These are phyloP conservation scores for Torrubiellomyces zombiae DNA, from an alignment of 2,329 filamentous ascomycete genomes.

Conservation along the genomic window DNA sequence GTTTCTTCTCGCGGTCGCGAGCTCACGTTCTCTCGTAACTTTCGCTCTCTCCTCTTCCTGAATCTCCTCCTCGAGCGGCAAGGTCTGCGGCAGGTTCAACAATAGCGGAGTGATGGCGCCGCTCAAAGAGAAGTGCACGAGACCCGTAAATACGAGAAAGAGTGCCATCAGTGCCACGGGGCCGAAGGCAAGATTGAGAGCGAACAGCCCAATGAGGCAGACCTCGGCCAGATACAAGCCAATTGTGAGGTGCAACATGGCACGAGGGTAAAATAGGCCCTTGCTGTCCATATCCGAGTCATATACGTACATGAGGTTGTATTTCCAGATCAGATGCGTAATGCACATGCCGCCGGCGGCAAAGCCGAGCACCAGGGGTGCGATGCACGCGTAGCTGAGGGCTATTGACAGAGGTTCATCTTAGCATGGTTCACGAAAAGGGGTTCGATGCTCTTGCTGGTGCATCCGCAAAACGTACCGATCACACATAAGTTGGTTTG, in stretches of 20 bases:
- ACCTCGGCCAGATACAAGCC: conserved; percentile 72
- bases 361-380: conserved; percentile 70
- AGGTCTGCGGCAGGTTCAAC: conserved; percentile 62
- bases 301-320: conserved; percentile 79
- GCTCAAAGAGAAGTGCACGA: conserved; percentile 62
- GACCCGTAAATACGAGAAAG: conserved; percentile 55
- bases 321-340: conserved; percentile 78
- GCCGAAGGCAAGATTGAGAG: conserved; percentile 46
- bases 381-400: conserved; percentile 74
- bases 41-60: conserved; percentile 30
- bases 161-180: conserved; percentile 62
- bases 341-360: conserved; percentile 61
- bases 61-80: conserved; percentile 36
- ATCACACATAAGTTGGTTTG: conserved; percentile 71
- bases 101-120: conserved; percentile 60
- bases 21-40: conserved; percentile 11
- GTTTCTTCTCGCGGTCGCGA: conserved; percentile 8
- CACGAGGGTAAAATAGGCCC: conserved; percentile 74
- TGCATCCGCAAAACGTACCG: conserved; percentile 40
- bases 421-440: no score
- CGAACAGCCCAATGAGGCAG: conserved; percentile 74
- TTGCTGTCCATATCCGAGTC: conserved; percentile 74
- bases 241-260: conserved; percentile 68
- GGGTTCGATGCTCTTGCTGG: no score
- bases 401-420: conserved; percentile 26